Conservation (phyloP, 495 filamentous ascomycete genomes). For the Cercophora samala region DNA sequence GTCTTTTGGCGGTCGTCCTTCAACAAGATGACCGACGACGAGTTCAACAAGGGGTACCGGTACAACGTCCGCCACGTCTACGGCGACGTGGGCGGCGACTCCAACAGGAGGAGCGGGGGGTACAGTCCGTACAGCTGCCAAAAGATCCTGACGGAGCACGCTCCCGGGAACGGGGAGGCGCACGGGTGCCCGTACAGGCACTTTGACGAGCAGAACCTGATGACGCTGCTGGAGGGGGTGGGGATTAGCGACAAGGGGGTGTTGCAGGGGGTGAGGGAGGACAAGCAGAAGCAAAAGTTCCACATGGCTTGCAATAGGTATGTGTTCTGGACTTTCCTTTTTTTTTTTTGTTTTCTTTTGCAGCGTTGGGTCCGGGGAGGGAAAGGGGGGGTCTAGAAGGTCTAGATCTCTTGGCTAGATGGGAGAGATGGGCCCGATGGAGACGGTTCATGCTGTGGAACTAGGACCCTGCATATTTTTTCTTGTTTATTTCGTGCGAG, state of each 20-base stretch:
- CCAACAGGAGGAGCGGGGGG: constrained; percentile 75
- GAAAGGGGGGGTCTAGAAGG: background rate
- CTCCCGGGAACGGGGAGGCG: constrained; percentile 75
- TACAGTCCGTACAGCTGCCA: constrained; percentile 92
- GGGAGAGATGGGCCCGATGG: too few relatives aligned
- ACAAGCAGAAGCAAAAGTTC: constrained; percentile 81
- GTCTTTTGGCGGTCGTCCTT: constrained; percentile 89
- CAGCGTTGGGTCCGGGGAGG: background rate
- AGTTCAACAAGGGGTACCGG: constrained; percentile 90
- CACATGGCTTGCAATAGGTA: constrained; percentile 93
- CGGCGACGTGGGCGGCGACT: constrained; percentile 92
- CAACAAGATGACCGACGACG: constrained; percentile 80
- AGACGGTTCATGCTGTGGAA: background rate
- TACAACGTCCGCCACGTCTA: constrained; percentile 95
- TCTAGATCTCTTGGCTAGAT: background rate
- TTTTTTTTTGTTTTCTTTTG: constrained; percentile 2
- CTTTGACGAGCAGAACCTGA: constrained; percentile 82
- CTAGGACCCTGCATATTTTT: background rate
- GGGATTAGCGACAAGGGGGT: constrained; percentile 76
- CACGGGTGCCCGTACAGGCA: constrained; percentile 97
- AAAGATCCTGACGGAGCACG: constrained; percentile 83
- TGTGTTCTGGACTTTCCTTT: constrained; percentile 19
- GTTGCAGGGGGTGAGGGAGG: constrained; percentile 76
- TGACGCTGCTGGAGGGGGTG: constrained; percentile 63
- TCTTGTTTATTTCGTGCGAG: background rate